Conservation (phyloP, 192 early-diverging fungal genomes). For the Podila epicladia region DNA sequence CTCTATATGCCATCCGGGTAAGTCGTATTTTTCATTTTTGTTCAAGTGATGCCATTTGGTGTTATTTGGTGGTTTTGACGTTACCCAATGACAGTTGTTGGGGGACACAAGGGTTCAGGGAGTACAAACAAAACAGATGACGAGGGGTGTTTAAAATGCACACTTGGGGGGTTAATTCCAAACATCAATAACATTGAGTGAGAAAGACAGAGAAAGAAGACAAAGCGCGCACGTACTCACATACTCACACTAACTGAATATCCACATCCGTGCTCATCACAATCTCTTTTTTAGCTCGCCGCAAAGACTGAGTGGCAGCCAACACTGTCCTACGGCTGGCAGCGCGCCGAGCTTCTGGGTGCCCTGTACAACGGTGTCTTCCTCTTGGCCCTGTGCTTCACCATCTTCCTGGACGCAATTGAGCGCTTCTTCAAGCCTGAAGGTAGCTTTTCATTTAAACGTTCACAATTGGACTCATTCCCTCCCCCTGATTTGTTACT, state of each 20-base stretch:
- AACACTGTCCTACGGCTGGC: constrained; percentile 88
- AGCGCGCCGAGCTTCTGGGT: constrained; percentile 91
- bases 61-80: background rate
- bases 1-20: constrained; percentile 80
- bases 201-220: too few species aligned
- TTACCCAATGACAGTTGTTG: too few species aligned
- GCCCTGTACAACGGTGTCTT: constrained; percentile 94
- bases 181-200: too few species aligned
- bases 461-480: background rate
- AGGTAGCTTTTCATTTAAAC: constrained; percentile 39
- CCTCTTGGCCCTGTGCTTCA: constrained; percentile 90
- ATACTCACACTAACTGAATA: too few species aligned
- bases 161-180: too few species aligned
- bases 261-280: background rate
- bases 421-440: constrained; percentile 80
- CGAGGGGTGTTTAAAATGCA: too few species aligned
- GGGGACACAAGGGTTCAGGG: too few species aligned
- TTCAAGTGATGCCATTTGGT: background rate
- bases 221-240: too few species aligned
- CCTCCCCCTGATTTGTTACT: background rate
- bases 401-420: constrained; percentile 87
- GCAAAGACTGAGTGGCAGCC: constrained; percentile 65
- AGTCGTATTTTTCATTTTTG: constrained; percentile 31
- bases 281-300: constrained; percentile 58
- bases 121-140: too few species aligned